Conservation (phyloP, 768 basidiomycete genomes). For the Gloeostereum incarnatum region DNA sequence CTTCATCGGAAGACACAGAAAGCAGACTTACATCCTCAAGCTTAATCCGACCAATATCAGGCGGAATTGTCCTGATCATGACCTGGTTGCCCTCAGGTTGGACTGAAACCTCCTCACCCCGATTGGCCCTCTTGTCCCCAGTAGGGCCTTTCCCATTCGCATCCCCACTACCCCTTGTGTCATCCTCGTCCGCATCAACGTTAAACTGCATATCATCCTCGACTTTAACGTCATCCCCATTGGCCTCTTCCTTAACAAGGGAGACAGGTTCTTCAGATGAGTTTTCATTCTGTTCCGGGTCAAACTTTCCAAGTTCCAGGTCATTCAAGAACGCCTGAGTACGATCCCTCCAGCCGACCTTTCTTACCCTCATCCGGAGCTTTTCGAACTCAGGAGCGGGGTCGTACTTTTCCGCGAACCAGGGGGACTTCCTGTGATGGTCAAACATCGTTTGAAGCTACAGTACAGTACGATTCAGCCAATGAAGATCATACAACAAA, state of each 20-base stretch:
- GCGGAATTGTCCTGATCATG: constrained; percentile 92
- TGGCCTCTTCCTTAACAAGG: constrained; percentile 44
- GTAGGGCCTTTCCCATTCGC: constrained; percentile 43
- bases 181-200: constrained; percentile 68
- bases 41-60: constrained; percentile 82
- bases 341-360: constrained; percentile 77
- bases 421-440: constrained; percentile 89
- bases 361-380: constrained; percentile 71
- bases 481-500: constrained; percentile 1
- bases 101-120: constrained; percentile 66
- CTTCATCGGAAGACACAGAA: constrained; percentile 2
- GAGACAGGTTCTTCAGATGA: constrained; percentile 41
- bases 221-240: constrained; percentile 35
- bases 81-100: constrained; percentile 80
- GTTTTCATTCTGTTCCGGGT: constrained; percentile 52
- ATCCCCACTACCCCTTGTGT: constrained; percentile 44
- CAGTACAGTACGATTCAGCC: constrained; percentile 27
- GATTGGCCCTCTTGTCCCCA: constrained; percentile 40
- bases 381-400: constrained; percentile 59
- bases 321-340: constrained; percentile 67
- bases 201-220: constrained; percentile 75
- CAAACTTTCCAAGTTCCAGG: constrained; percentile 79
- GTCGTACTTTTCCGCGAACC: constrained; percentile 96
- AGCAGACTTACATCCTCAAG: constrained; percentile 68
- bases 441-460: constrained; percentile 96